Conservation (phyloP, 2,329 filamentous ascomycete species). For the Plenodomus lindquistii region DNA sequence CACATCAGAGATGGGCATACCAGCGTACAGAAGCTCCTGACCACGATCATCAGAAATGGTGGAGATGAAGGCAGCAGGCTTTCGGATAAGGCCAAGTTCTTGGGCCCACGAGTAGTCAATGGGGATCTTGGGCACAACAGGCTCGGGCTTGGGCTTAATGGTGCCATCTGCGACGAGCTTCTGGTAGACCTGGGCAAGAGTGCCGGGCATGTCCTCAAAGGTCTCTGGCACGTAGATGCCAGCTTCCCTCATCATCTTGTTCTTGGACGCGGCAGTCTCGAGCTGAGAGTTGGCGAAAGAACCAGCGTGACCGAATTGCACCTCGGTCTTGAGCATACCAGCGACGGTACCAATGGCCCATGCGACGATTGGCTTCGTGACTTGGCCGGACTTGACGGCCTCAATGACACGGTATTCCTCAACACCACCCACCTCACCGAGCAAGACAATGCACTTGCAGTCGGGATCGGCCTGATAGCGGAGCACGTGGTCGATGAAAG, state of each 20-base stretch:
- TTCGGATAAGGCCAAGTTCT: constrained; percentile 98
- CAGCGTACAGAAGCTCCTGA: constrained; percentile 96
- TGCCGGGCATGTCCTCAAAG: constrained; percentile 87
- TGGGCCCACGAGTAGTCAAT: constrained; percentile 99
- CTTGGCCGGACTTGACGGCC: constrained; percentile 88
- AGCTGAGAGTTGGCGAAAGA: constrained; percentile 99
- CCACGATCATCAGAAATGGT: constrained; percentile 99
- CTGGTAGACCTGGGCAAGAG: constrained; percentile 82
- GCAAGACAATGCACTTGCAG: constrained; percentile 94
- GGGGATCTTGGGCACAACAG: constrained; percentile 95
- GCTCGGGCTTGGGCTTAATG: constrained; percentile 85
- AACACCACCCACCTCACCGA: constrained; percentile 98
- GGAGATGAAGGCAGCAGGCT: constrained; percentile 99
- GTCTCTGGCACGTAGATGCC: constrained; percentile 94
- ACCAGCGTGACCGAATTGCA: constrained; percentile 98
- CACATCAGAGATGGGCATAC: constrained; percentile 99
- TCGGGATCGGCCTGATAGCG: constrained; percentile 95
- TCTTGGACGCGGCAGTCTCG: constrained; percentile 95
- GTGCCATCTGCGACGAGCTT: constrained; percentile 82
- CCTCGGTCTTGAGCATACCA: constrained; percentile 99
- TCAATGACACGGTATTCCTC: constrained; percentile 99
- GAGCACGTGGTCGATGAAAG: constrained; percentile 98
- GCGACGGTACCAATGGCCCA: constrained; percentile 99
- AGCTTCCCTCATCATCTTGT: constrained; percentile 93
- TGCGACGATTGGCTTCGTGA: constrained; percentile 98